Evolutionary conservation across 2,329 filamentous ascomycete species (phyloP), one percentile per base, ranked within the genome.

Genomic region (Beauveria bassiana): DNA sequence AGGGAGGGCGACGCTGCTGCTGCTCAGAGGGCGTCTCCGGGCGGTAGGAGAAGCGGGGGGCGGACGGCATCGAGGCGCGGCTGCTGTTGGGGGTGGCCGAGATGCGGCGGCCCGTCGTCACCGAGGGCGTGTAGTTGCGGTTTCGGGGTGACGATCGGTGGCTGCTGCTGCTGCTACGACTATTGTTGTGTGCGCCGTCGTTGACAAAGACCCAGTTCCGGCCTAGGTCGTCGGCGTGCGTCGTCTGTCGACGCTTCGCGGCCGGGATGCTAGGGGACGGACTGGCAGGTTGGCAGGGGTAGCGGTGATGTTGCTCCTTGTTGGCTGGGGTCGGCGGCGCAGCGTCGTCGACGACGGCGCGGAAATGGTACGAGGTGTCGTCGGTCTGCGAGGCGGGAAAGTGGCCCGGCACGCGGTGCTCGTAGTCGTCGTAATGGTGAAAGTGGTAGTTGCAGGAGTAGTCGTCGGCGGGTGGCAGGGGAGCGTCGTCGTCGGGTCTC

Each of bases 191-290:
- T 65, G 20, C 70, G 71, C 10, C 46, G 50, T 80, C 79, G 61
- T 77, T 76, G 28, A 92, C 84, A 65, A 92, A 79, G 31, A 92
- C 86, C 89, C 89, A 92, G 73, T 86, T 89, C 61, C 80, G 82
- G 34, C 82, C 78, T 6, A 89, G 75, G 49, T 87, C 84, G 64
- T 85, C 81, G 20, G 78, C 75, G 1, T 76, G 70, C 59, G 77
- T 74, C n/a, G 81, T 77, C 63, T 85, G 83, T 49, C 83, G 76
- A 47, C 83, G 76, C 69, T 85, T 86, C 1, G 78, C 74, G 1
- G 80, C 75, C 3, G 78, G 79, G 28, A 79, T 76, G 9, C 79
- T 80, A 1, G 77, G 73, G n/a, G 70, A 66, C 38, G 72, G 66
- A 64, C 70, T 72, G 20, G 67, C 46, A 12, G 56, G 22, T 14